These are phyloP conservation scores for Exsudoporus floridanus DNA, from an alignment of 1,284 basidiomycete genomes.

Conservation along the genomic window DNA sequence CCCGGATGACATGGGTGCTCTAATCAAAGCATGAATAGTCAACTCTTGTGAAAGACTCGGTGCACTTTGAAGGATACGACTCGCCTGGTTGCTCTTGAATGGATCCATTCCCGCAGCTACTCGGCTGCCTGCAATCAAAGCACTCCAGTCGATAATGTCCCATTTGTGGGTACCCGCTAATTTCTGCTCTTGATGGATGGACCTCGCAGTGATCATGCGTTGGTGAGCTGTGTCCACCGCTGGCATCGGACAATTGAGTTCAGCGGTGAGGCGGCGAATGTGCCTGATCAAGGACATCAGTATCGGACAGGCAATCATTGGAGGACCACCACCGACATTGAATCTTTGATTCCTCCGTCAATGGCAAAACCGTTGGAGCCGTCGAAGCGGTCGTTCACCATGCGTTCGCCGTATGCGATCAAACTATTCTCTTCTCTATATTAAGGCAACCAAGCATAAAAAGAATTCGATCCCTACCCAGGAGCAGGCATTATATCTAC, in stretches of 20 bases:
- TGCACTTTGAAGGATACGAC: not conserved
- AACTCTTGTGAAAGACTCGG: not conserved
- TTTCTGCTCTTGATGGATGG: slow-evolving; percentile 54
- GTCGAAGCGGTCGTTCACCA: slow-evolving; percentile 73
- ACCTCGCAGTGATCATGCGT: slow-evolving; percentile 76
- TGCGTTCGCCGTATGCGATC: slow-evolving; percentile 64
- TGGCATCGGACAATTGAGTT: slow-evolving; percentile 79
- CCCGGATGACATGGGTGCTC: slow-evolving; percentile 23
- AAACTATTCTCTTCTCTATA: slow-evolving; percentile 37
- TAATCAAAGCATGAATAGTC: not conserved
- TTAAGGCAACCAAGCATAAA: slow-evolving; percentile 1
- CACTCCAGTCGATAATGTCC: slow-evolving; percentile 71
- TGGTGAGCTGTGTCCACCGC: slow-evolving; percentile 75
- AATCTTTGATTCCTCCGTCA: slow-evolving; percentile 86
- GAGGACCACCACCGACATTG: slow-evolving; percentile 29
- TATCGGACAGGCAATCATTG: not conserved
- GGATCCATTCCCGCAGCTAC: slow-evolving; percentile 66
- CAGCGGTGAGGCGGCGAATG: slow-evolving; percentile 58
- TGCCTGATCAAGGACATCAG: slow-evolving; percentile 43
- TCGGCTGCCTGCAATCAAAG: slow-evolving; percentile 65
- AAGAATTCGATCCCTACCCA: slow-evolving; percentile 36
- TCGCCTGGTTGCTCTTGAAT: slow-evolving; percentile 49
- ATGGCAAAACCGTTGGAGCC: slow-evolving; percentile 82
- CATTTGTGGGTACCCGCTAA: slow-evolving; percentile 47
- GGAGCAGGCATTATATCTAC: slow-evolving; percentile 62